Evolutionary conservation across 768 basidiomycete species (phyloP), one percentile per base, ranked within the genome.

Genomic region (Mycena maculata): DNA sequence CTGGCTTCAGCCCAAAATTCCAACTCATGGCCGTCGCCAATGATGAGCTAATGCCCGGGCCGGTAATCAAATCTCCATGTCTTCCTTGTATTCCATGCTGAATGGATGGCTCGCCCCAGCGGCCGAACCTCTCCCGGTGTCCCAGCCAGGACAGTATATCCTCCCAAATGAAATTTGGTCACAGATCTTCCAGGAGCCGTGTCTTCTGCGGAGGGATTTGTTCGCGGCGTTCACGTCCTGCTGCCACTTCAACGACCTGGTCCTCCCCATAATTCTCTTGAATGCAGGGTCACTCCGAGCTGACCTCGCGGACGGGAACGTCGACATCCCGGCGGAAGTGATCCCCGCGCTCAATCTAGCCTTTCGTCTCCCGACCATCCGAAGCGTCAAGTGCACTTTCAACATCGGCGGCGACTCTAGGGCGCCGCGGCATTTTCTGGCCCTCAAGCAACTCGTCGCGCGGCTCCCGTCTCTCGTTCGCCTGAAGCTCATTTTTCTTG

Each of bases 1-100:
- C 58, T 48, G 69, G 69, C 52, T 71, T 71, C n/a, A 71, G 54
- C 16, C 56, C 52, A n/a, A 60, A 71, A 38, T 71, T 71, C 69
- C 69, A 71, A 39, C 68, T 69, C 68, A 69, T 65, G 31, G 20
- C 13, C 49, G 13, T 33, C 30, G 22, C 4, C 31, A 18, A 1
- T 18, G 31, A n/a, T 28, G 8, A 13, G 8, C 23, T 23, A 54
- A 42, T 31, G 30, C 30, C 33, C 48, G 59, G 47, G 25, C 47
- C 48, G 36, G n/a, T 15, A 10, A 7, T 12, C 50, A 20, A 39
- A 27, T 15, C 18, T 2, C 41, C 30, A 58, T 64, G 49, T 47
- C 60, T 5, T 27, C 54, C 27, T 38, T 66, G 41, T 20, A 39
- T 22, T 38, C 45, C 25, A 36, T 22, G 22, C 30, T 48, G 42